Evolutionary conservation across 2,329 filamentous ascomycete species (phyloP).

Genomic region (Shiraia bambusicola): DNA sequence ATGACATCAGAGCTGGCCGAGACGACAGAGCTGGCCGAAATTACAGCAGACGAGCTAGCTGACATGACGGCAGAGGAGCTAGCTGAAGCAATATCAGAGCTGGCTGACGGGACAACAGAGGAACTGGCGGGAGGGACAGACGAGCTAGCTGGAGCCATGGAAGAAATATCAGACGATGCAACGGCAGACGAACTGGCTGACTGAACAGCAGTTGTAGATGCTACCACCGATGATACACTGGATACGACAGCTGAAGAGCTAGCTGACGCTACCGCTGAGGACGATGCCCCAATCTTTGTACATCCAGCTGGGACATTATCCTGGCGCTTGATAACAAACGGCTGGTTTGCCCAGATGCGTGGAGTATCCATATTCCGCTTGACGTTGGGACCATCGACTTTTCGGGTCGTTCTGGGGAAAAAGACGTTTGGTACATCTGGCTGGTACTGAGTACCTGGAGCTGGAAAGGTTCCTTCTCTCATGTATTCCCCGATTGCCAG

Average conservation of each 20-base stretch:
- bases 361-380: neutral
- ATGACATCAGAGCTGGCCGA: no score
- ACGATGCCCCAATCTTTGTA: conserved; percentile 1
- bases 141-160: no score
- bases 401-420: neutral
- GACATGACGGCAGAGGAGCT: neutral
- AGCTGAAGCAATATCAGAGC: neutral
- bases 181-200: neutral
- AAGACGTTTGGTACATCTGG: neutral
- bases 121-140: no score
- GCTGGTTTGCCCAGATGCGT: neutral
- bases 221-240: neutral
- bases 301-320: conserved; percentile 1
- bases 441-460: neutral
- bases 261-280: neutral
- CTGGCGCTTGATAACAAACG: neutral
- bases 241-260: neutral
- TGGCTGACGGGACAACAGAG: no score
- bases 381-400: no score
- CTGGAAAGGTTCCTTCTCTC: neutral
- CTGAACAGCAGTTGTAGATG: neutral
- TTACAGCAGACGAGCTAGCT: no score
- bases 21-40: no score
- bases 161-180: neutral
- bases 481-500: conserved; percentile 1